A percentile compares a stretch with the other conserved stretches of the same genome.
Evolutionary conservation across 208 protist genomes (phyloP).

Genomic region (Crithidia thermophila): DNA sequence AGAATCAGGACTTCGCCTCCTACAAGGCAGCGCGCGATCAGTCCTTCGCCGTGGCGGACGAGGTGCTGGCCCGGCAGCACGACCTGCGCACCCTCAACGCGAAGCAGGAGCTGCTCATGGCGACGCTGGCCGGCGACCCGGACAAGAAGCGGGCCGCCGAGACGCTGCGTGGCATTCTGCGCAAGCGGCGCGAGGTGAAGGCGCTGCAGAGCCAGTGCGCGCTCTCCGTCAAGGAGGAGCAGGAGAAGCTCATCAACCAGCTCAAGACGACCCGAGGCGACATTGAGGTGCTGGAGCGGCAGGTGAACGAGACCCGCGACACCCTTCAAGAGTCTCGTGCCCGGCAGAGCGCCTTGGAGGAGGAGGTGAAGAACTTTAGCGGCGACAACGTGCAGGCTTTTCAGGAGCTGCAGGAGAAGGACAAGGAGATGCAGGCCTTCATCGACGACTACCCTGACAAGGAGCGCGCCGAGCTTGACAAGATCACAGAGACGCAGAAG

Average conservation of each 20-base stretch:
- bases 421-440: slow-evolving; percentile 86
- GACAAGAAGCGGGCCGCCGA: slow-evolving; percentile 80
- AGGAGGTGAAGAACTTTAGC: slow-evolving; percentile 87
- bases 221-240: slow-evolving; percentile 86
- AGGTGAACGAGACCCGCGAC: slow-evolving; percentile 80
- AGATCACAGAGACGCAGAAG: slow-evolving; percentile 60
- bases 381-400: slow-evolving; percentile 86
- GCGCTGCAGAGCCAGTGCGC: slow-evolving; percentile 77
- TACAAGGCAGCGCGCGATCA: slow-evolving; percentile 80
- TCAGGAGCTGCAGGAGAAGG: slow-evolving; percentile 84
- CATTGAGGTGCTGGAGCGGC: slow-evolving; percentile 87
- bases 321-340: slow-evolving; percentile 70
- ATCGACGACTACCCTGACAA: slow-evolving; percentile 87
- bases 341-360: slow-evolving; percentile 71
- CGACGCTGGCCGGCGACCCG: slow-evolving; percentile 70
- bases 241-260: slow-evolving; percentile 80
- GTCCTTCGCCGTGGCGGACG: slow-evolving; percentile 73
- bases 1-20: slow-evolving; percentile 75
- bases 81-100: slow-evolving; percentile 78
- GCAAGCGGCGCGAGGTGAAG: slow-evolving; percentile 69
- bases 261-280: slow-evolving; percentile 74
- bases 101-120: slow-evolving; percentile 86
- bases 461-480: slow-evolving; percentile 69
- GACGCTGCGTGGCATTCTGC: slow-evolving; percentile 70
- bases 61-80: slow-evolving; percentile 82